Base-by-base conservation (phyloP, 192 early-diverging fungal species). In the Podila epicladia region DNA sequence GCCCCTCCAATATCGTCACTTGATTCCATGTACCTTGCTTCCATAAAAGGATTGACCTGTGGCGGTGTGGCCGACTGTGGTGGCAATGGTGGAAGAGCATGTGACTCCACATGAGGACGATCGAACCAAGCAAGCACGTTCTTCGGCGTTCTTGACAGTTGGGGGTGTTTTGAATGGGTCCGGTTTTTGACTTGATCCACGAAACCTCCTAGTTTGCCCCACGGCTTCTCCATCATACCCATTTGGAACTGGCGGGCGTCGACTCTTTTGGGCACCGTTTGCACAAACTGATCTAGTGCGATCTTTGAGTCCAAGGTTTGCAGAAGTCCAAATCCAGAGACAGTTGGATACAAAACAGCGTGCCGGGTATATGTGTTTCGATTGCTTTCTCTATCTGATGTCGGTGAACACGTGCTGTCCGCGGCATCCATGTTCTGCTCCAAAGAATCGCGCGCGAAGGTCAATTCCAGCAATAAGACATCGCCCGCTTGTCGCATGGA, bases 161-260 rank as follows among this genome's bases (percentile, higher is more conserved):
- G 48, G 20, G 59, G 70, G 3, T 24, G 26, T 32, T 28, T 15
- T 19, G 63, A 11, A 15, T 24, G 41, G n/a, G n/a, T 35, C 1
- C 31, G 32, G 13, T 15, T 65, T 7, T 48, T 48, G 26, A 28
- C 28, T 32, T 63, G 33, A 41, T 70, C 74, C 24, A 70, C 68
- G 60, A 70, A 76, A 0, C 62, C 74, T 49, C 74, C 74, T 9
- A 76, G 67, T 19, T 20, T 70, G 17, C 67, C 38, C 74, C 67
- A 65, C 9, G 67, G 64, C 24, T 70, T 76, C 26, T 76, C 74
- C 67, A 70, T 53, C 74, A 76, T 76, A 13, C 62, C 63, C 67
- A 65, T 65, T 26, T 45, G 64, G 48, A 76, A 76, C 4, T 67
- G 26, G 19, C 68, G 26, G 24, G 33, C 24, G 26, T 41, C 37